phyloP scores from a whole-genome alignment of 192 early-diverging fungal species.

The Coemansia sp. region DNA sequence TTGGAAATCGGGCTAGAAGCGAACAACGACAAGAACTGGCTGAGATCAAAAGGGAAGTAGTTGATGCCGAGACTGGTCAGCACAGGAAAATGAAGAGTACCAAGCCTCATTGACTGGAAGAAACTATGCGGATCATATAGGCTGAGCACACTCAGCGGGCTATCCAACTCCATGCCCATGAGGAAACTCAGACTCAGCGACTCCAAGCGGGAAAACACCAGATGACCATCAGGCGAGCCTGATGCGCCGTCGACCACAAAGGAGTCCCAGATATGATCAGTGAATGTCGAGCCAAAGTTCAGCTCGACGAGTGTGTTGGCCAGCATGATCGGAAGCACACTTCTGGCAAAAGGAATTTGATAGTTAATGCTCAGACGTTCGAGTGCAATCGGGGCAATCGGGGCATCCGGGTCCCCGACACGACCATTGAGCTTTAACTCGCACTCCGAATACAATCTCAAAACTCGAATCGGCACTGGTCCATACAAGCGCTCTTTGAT shows the following conservation, averaged over 20 bases:
- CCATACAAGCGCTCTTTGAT: background rate
- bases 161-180: too few species aligned
- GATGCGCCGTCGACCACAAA: background rate
- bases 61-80: background rate
- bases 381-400: background rate
- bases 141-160: too few species aligned
- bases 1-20: background rate
- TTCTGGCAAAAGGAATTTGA: too few species aligned
- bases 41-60: background rate
- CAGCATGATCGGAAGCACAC: background rate
- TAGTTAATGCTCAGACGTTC: background rate
- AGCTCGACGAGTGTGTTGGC: background rate
- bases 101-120: background rate
- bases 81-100: background rate
- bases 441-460: background rate
- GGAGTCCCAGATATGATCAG: background rate
- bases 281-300: background rate
- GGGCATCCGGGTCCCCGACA: too few species aligned
- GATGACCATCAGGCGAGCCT: background rate
- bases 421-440: background rate
- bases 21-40: background rate
- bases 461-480: background rate
- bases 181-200: background rate
- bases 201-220: background rate
- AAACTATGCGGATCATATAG: too few species aligned